These are phyloP conservation scores for Elaeis guineensis DNA, from an alignment of 176 grass and related monocot species.

Conservation along the genomic window DNA sequence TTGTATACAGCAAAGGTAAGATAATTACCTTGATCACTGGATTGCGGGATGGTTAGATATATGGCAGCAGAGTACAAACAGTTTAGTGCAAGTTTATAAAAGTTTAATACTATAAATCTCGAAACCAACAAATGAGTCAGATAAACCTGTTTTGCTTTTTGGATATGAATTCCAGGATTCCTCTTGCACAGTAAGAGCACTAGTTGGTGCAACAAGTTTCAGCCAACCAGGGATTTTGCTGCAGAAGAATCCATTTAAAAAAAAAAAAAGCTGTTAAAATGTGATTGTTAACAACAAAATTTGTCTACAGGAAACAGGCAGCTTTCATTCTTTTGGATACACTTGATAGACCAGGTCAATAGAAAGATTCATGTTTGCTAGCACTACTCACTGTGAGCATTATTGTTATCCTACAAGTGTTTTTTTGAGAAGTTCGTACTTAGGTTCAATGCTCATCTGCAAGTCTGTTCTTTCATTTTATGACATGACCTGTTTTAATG, in stretches of 20 bases:
- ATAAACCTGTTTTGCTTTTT: constrained; percentile 88
- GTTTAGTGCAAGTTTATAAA: constrained; percentile 18
- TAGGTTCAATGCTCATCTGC: too few relatives aligned
- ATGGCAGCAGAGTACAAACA: background rate
- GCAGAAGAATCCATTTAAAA: background rate
- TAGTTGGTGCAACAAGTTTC: constrained; percentile 56
- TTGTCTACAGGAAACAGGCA: too few relatives aligned
- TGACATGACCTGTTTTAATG: too few relatives aligned
- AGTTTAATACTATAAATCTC: background rate
- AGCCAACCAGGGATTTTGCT: constrained; percentile 96
- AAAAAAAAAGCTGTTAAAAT: background rate
- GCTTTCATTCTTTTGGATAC: too few relatives aligned
- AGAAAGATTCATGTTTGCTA: too few relatives aligned
- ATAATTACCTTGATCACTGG: constrained; percentile 78
- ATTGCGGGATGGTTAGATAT: constrained; percentile 11
- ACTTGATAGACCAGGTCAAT: too few relatives aligned
- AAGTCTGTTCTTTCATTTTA: too few relatives aligned
- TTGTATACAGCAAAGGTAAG: background rate
- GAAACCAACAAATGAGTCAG: background rate
- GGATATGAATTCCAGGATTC: constrained; percentile 71
- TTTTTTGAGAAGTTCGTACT: too few relatives aligned
- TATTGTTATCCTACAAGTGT: too few relatives aligned
- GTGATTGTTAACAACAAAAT: too few relatives aligned
- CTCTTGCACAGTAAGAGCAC: constrained; percentile 54
- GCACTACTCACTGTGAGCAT: too few relatives aligned